These are phyloP conservation scores for Cystofilobasidium macerans DNA, from an alignment of 768 basidiomycete species.

Conservation along the genomic window DNA sequence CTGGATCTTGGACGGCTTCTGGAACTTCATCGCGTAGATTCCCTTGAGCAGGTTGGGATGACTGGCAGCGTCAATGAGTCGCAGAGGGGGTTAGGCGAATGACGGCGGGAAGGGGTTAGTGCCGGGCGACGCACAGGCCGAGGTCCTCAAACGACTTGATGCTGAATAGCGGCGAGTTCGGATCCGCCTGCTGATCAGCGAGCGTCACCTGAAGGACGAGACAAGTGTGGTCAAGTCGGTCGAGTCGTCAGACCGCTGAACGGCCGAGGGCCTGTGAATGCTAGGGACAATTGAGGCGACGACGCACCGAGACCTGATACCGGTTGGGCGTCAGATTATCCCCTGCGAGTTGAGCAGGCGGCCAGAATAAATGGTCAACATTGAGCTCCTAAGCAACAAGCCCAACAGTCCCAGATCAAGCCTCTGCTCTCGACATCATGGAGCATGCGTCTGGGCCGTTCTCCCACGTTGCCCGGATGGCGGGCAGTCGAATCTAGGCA, in stretches of 20 bases:
- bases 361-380: background rate
- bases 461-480: background rate
- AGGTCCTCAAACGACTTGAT: conserved; percentile 91
- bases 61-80: conserved; percentile 39
- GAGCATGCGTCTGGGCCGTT: background rate
- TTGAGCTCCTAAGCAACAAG: background rate
- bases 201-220: conserved; percentile 63
- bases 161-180: conserved; percentile 89
- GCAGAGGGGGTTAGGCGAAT: background rate
- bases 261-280: too few relatives aligned
- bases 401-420: background rate
- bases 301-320: conserved; percentile 22
- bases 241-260: too few relatives aligned
- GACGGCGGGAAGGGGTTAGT: background rate
- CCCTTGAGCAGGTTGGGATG: conserved; percentile 83
- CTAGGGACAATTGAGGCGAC: background rate
- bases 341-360: background rate
- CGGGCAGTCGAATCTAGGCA: background rate
- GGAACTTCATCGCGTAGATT: conserved; percentile 87
- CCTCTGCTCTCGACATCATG: background rate
- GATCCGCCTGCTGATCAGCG: conserved; percentile 89
- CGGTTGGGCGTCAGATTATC: conserved; percentile 22
- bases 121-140: conserved; percentile 72
- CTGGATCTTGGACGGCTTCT: conserved; percentile 97
- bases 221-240: too few relatives aligned